A percentile compares a stretch with the other conserved stretches of the same genome.
These are phyloP conservation scores for Daldinia sp. DNA, from an alignment of 2,329 filamentous ascomycete species.

Conservation along the genomic window DNA sequence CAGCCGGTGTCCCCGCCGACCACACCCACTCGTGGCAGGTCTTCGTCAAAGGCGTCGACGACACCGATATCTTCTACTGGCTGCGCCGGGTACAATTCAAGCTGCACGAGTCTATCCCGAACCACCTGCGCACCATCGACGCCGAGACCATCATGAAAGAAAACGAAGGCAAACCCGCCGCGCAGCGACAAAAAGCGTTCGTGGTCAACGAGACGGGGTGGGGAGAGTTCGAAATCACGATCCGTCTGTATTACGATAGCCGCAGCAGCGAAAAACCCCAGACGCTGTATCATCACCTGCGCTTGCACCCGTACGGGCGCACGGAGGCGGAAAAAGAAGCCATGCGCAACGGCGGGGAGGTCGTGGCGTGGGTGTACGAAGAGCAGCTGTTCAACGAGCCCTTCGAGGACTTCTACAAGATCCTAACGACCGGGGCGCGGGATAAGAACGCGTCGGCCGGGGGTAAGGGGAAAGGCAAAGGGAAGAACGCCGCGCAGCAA, in stretches of 20 bases:
- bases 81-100: slow-evolving; percentile 98
- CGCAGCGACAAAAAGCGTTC: slow-evolving; percentile 68
- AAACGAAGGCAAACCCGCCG: slow-evolving; percentile 48
- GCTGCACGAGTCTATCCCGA: slow-evolving; percentile 94
- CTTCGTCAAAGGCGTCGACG: slow-evolving; percentile 89
- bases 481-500: slow-evolving; percentile 47
- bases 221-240: slow-evolving; percentile 97
- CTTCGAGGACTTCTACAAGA: slow-evolving; percentile 88
- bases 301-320: slow-evolving; percentile 88
- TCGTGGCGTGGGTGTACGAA: slow-evolving; percentile 86
- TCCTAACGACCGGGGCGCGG: slow-evolving; percentile 77
- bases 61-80: slow-evolving; percentile 93
- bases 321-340: slow-evolving; percentile 75
- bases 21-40: slow-evolving; percentile 98
- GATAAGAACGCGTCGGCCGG: slow-evolving; percentile 53
- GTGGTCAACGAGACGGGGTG: slow-evolving; percentile 92
- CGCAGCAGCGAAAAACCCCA: slow-evolving; percentile 92
- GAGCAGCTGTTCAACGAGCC: slow-evolving; percentile 98
- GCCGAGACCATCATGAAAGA: slow-evolving; percentile 45
- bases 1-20: slow-evolving; percentile 79
- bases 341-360: slow-evolving; percentile 68
- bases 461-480: slow-evolving; percentile 65
- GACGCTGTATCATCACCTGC: slow-evolving; percentile 91
- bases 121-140: slow-evolving; percentile 77
- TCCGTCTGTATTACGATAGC: slow-evolving; percentile 91